These are phyloP conservation scores for Raphanus sativus DNA, from an alignment of 345 rosid genomes.

Conservation along the genomic window DNA sequence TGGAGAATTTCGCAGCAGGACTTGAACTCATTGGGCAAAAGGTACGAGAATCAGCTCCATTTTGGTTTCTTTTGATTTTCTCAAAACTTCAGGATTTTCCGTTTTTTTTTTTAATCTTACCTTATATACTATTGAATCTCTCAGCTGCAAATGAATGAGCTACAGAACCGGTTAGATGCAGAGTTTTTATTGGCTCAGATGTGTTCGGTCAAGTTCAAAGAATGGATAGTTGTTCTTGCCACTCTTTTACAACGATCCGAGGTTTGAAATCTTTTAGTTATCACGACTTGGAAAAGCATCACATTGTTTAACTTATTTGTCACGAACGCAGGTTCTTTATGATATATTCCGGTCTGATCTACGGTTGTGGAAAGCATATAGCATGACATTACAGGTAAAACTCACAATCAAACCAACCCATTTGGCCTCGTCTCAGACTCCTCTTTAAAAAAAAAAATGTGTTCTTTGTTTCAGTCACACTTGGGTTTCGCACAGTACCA, in stretches of 20 bases:
- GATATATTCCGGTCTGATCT: constrained; percentile 77
- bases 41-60: constrained; percentile 38
- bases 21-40: constrained; percentile 87
- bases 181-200: constrained; percentile 95
- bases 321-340: constrained; percentile 65
- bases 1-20: constrained; percentile 91
- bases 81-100: neutral
- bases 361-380: constrained; percentile 86
- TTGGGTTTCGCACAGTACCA: constrained; percentile 65
- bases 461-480: constrained; percentile 51
- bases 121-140: constrained; percentile 1
- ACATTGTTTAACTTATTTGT: neutral
- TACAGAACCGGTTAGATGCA: constrained; percentile 93
- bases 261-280: constrained; percentile 42
- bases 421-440: neutral
- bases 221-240: constrained; percentile 98
- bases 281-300: too few relatives aligned
- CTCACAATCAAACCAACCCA: neutral
- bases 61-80: neutral
- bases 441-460: neutral
- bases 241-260: constrained; percentile 86
- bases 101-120: neutral
- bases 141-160: constrained; percentile 94
- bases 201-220: constrained; percentile 98
- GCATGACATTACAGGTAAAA: constrained; percentile 68